Conservation (phyloP, 768 basidiomycete species). For the Pisolithus albus region DNA sequence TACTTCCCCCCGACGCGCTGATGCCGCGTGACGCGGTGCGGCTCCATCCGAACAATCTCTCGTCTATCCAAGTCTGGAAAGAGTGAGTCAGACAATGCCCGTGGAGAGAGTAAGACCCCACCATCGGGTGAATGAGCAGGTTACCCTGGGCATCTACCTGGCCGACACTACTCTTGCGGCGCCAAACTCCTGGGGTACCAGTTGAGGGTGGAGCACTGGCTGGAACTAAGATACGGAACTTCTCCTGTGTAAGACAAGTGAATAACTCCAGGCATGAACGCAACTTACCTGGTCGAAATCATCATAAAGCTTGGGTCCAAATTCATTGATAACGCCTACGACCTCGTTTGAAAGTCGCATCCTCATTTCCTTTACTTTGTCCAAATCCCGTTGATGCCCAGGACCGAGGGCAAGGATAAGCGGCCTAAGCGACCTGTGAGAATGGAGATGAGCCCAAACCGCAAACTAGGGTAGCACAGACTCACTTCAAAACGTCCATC, state of each 20-base stretch:
- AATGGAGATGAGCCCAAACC: slow-evolving; percentile 3
- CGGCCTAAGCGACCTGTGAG: slow-evolving; percentile 78
- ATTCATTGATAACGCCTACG: slow-evolving; percentile 76
- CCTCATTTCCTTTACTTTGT: slow-evolving; percentile 68
- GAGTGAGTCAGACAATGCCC: slow-evolving; percentile 1
- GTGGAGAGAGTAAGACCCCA: slow-evolving; percentile 26
- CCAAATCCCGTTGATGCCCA: slow-evolving; percentile 76
- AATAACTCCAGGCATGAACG: slow-evolving; percentile 1
- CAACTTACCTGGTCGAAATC: slow-evolving; percentile 73
- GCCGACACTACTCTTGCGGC: slow-evolving; percentile 72
- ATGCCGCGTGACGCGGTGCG: slow-evolving; percentile 72
- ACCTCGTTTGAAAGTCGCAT: slow-evolving; percentile 77
- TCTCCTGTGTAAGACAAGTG: slow-evolving; percentile 4
- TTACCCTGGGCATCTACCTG: slow-evolving; percentile 83
- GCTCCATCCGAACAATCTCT: slow-evolving; percentile 90
- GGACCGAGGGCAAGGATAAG: slow-evolving; percentile 83
- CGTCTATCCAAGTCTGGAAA: slow-evolving; percentile 77
- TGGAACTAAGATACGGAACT: slow-evolving; percentile 78
- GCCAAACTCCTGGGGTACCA: slow-evolving; percentile 67
- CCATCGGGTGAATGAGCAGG: slow-evolving; percentile 83
- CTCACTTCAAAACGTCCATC: slow-evolving; percentile 93
- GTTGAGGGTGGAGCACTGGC: slow-evolving; percentile 78
- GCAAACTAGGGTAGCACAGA: background rate
- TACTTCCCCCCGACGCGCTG: slow-evolving; percentile 72
- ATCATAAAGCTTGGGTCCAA: slow-evolving; percentile 79